Evolutionary conservation across 345 rosid species (phyloP).

Genomic region (Durio zibethinus): DNA sequence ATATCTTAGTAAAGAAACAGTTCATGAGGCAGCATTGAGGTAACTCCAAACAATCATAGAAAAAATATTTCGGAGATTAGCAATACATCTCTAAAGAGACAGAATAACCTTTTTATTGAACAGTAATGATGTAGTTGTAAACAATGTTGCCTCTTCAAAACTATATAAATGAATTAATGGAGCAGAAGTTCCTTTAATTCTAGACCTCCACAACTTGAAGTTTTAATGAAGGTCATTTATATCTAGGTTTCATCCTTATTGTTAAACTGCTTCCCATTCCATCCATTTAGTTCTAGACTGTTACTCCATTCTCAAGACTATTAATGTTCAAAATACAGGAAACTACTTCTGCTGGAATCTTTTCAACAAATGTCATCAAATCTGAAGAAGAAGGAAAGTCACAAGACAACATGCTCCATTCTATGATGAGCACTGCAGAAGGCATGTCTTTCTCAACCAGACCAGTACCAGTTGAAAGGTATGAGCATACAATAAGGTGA

Average conservation of each 20-base stretch:
- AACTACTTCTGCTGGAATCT: background rate
- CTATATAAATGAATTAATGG: background rate
- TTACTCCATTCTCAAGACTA: background rate
- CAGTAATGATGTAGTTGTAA: background rate
- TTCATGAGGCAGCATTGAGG: background rate
- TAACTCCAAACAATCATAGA: background rate
- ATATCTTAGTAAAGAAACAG: background rate
- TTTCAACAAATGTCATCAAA: background rate
- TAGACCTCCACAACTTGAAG: background rate
- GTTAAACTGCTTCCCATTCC: background rate
- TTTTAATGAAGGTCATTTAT: background rate
- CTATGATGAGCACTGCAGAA: slow-evolving; percentile 2
- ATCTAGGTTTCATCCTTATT: background rate
- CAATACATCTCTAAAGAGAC: background rate
- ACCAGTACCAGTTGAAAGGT: slow-evolving; percentile 35
- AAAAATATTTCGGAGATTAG: background rate
- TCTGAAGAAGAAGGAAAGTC: slow-evolving; percentile 2
- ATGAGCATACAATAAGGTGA: slow-evolving; percentile 19
- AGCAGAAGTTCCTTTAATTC: background rate
- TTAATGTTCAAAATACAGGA: slow-evolving; percentile 1
- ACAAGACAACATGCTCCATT: background rate
- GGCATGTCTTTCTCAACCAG: background rate
- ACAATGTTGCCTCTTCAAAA: background rate
- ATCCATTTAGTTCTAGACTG: background rate
- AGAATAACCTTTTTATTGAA: background rate